Conservation (phyloP, 768 basidiomycete genomes). For the Leucocoprinus sp. region DNA sequence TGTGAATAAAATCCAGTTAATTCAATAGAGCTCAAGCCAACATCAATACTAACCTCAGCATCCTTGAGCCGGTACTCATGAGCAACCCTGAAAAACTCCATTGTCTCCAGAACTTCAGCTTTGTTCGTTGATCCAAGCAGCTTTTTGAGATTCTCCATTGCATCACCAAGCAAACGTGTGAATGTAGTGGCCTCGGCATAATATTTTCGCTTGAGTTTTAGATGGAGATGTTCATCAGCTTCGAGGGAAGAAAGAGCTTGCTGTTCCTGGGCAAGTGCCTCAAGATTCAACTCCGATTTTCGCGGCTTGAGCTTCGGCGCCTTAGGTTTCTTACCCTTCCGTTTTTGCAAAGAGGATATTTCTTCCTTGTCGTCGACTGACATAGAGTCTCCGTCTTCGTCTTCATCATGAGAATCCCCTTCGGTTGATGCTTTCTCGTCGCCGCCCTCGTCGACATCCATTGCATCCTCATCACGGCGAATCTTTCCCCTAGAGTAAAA, state of each 20-base stretch:
- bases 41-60: conserved; percentile 48
- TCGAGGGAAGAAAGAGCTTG: conserved; percentile 63
- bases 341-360: conserved; percentile 20
- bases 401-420: conserved; percentile 32
- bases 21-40: background rate
- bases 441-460: conserved; percentile 46
- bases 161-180: conserved; percentile 50
- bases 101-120: conserved; percentile 73
- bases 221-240: conserved; percentile 52
- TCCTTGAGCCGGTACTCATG: conserved; percentile 74
- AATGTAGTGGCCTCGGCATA: conserved; percentile 81
- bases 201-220: conserved; percentile 77
- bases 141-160: conserved; percentile 65
- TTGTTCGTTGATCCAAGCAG: conserved; percentile 84
- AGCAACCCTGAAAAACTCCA: conserved; percentile 83
- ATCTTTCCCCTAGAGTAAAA: conserved; percentile 21
- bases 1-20: conserved; percentile 21
- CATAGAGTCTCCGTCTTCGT: conserved; percentile 24
- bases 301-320: conserved; percentile 45
- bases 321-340: conserved; percentile 34
- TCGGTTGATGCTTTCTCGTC: conserved; percentile 23
- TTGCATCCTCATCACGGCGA: conserved; percentile 22
- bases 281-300: conserved; percentile 63
- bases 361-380: conserved; percentile 30
- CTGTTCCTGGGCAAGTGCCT: conserved; percentile 62